Evolutionary conservation across 228 moss, liverwort and hornwort genomes (phyloP), one percentile per base, ranked within the genome.

Genomic region (Sphagnum magellanicum): DNA sequence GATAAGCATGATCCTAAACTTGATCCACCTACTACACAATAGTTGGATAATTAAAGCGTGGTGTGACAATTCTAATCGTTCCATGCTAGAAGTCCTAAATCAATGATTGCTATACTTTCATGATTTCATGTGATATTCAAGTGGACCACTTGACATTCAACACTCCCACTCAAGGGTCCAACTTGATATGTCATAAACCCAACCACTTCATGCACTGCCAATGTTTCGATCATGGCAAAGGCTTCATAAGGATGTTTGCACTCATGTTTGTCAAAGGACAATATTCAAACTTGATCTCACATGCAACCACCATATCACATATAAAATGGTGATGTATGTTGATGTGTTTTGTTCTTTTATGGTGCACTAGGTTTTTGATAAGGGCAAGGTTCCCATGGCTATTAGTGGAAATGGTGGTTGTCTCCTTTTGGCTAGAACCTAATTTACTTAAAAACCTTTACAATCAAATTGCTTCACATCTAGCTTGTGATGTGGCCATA

Each of bases 41-140:
- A 55, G 55, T 12, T 55, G 55, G 9, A 55, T 8, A 8, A 8
- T 8, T 55, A 12, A 55, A 3, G 55, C 0, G 4, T 1, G 9
- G 1, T 8, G 9, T 12, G 3, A 8, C 2, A 8, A 0, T 12
- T 55, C 0, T 12, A 55, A 8, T 55, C 4, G 0, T 1, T 8
- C 55, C 55, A 55, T 55, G 55, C 0, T 55, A 0, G 12, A 55
- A 12, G 55, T 55, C 12, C 12, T 12, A 8, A 55, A 55, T 55
- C 12, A 12, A 12, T 0, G 1, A 0, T 4, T 3, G 3, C 3
- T 32, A 32, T 32, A 32, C 32, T 32, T 32, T 32, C 0, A 0
- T 32, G 32, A 32, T 32, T 32, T 32, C 32, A 32, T 32, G 32
- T 32, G 3, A 32, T 32, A 32, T 3, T 55, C 55, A 55, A 12